Evolutionary conservation across 768 basidiomycete species (phyloP), one percentile per base, ranked within the genome.

Genomic region (Rhodotorula diobovata): DNA sequence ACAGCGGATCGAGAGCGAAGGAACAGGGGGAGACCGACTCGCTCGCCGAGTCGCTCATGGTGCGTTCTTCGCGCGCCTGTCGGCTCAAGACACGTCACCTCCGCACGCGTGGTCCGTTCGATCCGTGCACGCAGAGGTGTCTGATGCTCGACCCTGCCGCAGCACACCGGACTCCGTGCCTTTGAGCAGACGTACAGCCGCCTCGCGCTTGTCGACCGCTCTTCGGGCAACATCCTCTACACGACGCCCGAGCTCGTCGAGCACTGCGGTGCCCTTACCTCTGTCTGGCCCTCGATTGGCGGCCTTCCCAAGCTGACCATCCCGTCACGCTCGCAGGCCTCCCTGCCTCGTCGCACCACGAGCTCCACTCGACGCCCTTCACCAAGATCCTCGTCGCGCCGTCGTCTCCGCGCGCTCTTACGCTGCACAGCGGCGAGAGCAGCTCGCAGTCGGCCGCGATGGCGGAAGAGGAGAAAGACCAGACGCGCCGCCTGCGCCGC

Each of bases 131-230:
- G n/a, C n/a, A n/a, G n/a, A n/a, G n/a, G n/a, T n/a, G n/a, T n/a
- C n/a, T n/a, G n/a, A n/a, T n/a, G n/a, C n/a, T n/a, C n/a, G n/a
- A n/a, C n/a, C n/a, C 20, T 46, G 4, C 34, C 0, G 56, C 58
- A 43, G 18, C 50, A 39, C 30, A 50, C 28, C 20, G 25, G 28
- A 25, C 43, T 68, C 10, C 15, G 32, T 4, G 35, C 61, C 9
- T 48, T 67, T 30, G 54, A 62, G 48, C 37, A 61, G 25, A 68
- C 67, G 28, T 68, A 68, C 61, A 56, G 61, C 15, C 41, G 54
- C 2, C 35, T 68, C 35, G 55, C 34, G 14, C 67, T 68, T 43
- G 9, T 68, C 45, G 45, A 53, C 35, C 32, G 34, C 5, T 8
- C 20, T 6, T 35, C 21, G 25, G 32, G 53, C 61, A 34, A 61